phyloP scores from a whole-genome alignment of 768 basidiomycete species.

The Suillus placidus region DNA sequence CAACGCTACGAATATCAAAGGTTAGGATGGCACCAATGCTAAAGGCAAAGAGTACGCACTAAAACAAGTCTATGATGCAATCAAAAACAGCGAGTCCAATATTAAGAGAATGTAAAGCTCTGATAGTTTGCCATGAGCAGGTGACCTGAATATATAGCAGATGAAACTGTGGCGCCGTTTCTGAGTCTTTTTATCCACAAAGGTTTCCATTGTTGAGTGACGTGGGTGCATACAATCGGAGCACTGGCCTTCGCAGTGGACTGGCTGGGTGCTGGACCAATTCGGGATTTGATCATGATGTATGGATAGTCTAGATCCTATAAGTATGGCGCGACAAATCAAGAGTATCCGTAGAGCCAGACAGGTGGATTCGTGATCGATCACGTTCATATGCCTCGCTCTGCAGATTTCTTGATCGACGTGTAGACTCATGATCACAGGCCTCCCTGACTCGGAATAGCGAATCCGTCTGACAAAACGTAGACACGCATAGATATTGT shows the following conservation, averaged over 20 bases:
- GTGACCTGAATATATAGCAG: background rate
- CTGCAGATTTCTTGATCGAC: background rate
- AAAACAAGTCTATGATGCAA: background rate
- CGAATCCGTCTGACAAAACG: background rate
- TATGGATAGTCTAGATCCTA: background rate
- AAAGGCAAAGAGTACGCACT: background rate
- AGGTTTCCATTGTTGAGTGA: background rate
- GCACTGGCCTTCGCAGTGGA: background rate
- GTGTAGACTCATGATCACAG: background rate
- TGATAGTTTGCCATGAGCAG: background rate
- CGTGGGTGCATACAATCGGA: background rate
- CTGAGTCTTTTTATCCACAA: background rate
- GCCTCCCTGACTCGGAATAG: background rate
- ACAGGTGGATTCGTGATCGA: background rate
- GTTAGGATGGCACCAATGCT: background rate
- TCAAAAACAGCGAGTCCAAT: background rate
- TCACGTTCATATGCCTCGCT: background rate
- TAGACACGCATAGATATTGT: background rate
- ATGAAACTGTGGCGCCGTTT: background rate
- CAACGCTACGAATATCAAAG: slow-evolving; percentile 2
- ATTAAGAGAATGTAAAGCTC: background rate
- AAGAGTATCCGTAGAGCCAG: background rate
- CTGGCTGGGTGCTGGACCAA: background rate
- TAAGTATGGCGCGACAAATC: background rate
- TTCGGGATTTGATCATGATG: background rate